Base-by-base conservation (phyloP, 2,329 filamentous ascomycete species). In the Metarhizium anisopliae region DNA sequence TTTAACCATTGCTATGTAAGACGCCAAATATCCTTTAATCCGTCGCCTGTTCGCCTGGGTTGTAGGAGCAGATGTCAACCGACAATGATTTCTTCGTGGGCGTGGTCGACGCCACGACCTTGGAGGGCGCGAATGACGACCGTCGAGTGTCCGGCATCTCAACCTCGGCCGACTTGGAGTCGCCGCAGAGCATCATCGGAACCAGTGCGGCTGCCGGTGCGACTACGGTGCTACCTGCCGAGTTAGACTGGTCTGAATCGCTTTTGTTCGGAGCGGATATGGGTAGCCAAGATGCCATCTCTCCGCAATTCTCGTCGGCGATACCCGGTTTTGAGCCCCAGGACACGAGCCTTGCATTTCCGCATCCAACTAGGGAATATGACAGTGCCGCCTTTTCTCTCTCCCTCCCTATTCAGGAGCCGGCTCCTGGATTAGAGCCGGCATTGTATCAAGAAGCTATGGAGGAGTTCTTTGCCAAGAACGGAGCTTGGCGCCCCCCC, bases 401-500 rank as follows among this genome's bases (percentile, higher is more conserved):
- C 16, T 25, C 18, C 11, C n/a, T 47, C 16, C 11, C 32, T 51
- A 8, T 25, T 2, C 43, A 53, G 2, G 18, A 47, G n/a, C 47
- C 43, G 29, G 43, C 6, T n/a, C 6, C 55, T 16, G 53, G 14
- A 8, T 43, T 56, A 51, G 52, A 50, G 38, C 53, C 38, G 40
- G 42, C 16, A 5, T 40, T 53, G 6, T 54, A 55, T 30, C 50
- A 55, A 45, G 65, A 63, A 1, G 60, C 63, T 2, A 69, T 71
- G 42, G 68, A 72, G 16, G 68, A 72, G 18, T 72, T 73, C 56
- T 70, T 73, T 55, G 63, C 67, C 51, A 66, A 75, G 54, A 70
- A 69, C 47, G 75, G 75, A 11, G 74, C 72, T 0, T 72, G 70
- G 56, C 65, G 71, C 10, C 75, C 77, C 0, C 64, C 71, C 0